These are phyloP conservation scores for Sisymbrium altissimum DNA, from an alignment of 345 rosid genomes.

Conservation along the genomic window DNA sequence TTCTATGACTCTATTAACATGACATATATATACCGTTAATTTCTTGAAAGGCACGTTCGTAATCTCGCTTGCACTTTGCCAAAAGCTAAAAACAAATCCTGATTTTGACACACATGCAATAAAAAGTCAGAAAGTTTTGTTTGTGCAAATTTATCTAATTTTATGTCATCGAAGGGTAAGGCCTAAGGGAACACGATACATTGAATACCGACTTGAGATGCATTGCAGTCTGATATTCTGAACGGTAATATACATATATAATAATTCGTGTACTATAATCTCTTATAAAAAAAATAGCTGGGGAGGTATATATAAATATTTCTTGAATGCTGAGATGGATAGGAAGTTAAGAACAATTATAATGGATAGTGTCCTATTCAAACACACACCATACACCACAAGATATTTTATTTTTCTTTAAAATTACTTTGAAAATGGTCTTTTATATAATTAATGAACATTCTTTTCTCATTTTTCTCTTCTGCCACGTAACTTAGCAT, in stretches of 20 bases:
- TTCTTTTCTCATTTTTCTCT: neutral
- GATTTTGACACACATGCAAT: neutral
- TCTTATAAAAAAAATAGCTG: neutral
- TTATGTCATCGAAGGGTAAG: neutral
- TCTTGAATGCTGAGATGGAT: neutral
- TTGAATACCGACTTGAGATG: neutral
- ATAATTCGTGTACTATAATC: neutral
- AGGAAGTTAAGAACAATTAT: neutral
- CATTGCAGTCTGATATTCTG: neutral
- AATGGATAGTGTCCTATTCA: slow-evolving; percentile 5
- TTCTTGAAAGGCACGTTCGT: neutral
- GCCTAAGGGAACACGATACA: neutral
- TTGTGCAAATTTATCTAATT: neutral
- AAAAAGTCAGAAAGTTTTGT: neutral
- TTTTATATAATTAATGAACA: neutral
- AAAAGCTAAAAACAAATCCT: neutral
- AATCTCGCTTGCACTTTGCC: neutral
- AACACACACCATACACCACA: slow-evolving; percentile 8
- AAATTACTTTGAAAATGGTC: neutral
- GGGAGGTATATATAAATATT: neutral
- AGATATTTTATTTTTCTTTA: neutral
- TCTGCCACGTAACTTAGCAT: neutral
- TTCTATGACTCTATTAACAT: neutral
- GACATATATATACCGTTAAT: neutral
- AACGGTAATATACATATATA: neutral